phyloP scores from a whole-genome alignment of 1,284 basidiomycete genomes.

The Microbotryum scabiosae region DNA sequence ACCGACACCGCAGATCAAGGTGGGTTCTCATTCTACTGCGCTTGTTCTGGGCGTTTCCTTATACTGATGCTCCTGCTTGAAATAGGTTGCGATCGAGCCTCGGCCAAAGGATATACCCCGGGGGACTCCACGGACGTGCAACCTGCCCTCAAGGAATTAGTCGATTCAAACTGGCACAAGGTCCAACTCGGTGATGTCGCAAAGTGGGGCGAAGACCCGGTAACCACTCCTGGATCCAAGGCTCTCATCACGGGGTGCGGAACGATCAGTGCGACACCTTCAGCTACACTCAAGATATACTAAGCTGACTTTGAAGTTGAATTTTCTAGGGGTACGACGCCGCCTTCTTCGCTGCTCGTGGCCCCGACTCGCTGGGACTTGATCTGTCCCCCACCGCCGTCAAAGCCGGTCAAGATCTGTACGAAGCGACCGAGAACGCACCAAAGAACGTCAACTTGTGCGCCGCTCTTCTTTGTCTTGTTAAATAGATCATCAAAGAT shows the following conservation, averaged over 20 bases:
- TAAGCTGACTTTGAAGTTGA: too few species aligned
- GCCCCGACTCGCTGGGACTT: conserved; percentile 25
- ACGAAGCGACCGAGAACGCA: neutral
- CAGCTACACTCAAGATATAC: too few species aligned
- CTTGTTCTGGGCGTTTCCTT: too few species aligned
- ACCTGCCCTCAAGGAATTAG: conserved; percentile 18
- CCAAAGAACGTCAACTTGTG: conserved; percentile 16
- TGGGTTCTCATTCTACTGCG: too few species aligned
- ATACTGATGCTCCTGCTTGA: too few species aligned
- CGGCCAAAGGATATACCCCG: conserved; percentile 10
- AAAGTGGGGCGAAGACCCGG: too few species aligned
- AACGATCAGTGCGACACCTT: conserved; percentile 1
- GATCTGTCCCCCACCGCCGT: conserved; percentile 30
- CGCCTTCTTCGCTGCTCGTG: conserved; percentile 26
- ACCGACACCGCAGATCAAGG: too few species aligned
- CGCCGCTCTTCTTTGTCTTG: neutral
- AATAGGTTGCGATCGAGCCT: conserved; percentile 21
- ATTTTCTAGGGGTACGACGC: conserved; percentile 26
- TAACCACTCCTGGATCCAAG: neutral
- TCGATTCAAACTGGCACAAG: conserved; percentile 17
- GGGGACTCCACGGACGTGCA: conserved; percentile 21
- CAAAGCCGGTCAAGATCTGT: conserved; percentile 12
- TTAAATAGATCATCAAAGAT: neutral
- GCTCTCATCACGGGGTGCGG: conserved; percentile 24
- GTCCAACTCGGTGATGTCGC: neutral